Evolutionary conservation across 1,139 yeast genomes (phyloP).

Genomic region (Candida sanyaensis): DNA sequence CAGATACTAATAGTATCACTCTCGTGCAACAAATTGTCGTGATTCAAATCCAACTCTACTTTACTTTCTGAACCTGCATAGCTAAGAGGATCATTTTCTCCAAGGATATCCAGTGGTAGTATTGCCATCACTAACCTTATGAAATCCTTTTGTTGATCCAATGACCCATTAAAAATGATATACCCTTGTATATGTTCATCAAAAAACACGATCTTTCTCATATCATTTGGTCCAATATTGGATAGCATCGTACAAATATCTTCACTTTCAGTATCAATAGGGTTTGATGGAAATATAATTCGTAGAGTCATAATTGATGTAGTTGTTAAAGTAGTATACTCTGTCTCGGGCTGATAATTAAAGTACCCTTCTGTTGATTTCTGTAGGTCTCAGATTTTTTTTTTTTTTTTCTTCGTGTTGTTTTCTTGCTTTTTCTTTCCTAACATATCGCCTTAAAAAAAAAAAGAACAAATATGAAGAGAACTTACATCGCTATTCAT

Average conservation of each 20-base stretch:
- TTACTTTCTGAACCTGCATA: constrained; percentile 6
- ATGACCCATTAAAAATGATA: constrained; percentile 21
- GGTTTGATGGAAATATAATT: constrained; percentile 12
- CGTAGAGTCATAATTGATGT: constrained; percentile 12
- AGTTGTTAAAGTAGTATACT: too few species aligned
- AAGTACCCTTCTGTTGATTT: too few species aligned
- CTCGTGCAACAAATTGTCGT: constrained; percentile 9
- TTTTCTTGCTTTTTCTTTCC: neutral
- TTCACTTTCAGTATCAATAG: constrained; percentile 2
- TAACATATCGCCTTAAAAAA: neutral
- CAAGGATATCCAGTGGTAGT: constrained; percentile 26
- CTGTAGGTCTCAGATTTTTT: neutral
- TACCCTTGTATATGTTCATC: constrained; percentile 43
- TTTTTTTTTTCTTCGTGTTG: neutral
- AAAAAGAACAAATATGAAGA: too few species aligned
- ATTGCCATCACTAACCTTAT: constrained; percentile 26
- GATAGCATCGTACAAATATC: constrained; percentile 3
- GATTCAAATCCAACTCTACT: constrained; percentile 1
- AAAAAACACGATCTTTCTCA: constrained; percentile 26
- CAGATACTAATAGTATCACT: constrained; percentile 23
- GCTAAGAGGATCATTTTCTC: constrained; percentile 7
- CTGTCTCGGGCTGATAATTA: too few species aligned
- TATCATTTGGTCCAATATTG: neutral
- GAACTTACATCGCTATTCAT: too few species aligned
- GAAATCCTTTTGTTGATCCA: constrained; percentile 17